Base-by-base conservation (phyloP, 2,329 filamentous ascomycete genomes). In the Penicillium sp. region DNA sequence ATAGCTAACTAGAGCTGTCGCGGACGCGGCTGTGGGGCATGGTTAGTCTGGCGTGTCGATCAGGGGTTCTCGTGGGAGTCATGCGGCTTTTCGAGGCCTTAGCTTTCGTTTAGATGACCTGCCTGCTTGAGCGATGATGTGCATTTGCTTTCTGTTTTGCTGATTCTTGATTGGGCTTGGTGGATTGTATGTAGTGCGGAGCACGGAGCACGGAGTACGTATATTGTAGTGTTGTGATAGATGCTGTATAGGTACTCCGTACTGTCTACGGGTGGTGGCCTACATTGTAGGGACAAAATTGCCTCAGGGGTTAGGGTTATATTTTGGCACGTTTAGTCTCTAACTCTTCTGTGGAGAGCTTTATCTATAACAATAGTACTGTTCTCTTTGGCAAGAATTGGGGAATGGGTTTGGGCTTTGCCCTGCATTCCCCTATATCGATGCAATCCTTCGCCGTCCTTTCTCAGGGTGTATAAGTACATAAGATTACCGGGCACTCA, bases 31-130 rank as follows among this genome's bases (percentile, higher is more conserved):
- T 16, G 49, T 57, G 49, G 49, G 36, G 45, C 45, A 34, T 3
- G 19, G 21, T 21, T 31, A 33, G 27, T 25, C 23, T 57, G 43
- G 50, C 54, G 41, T 57, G 54, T 47, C 54, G 54, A 57, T 57
- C 54, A 57, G 49, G 54, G 54, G 53, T 41, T 54, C n/a, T 31
- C 23, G 5, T 25, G 25, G 25, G 19, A 21, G 27, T 56, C 53
- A 56, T 27, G 34, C 16, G 53, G 48, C 27, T 56, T 50, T 56
- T 40, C 2, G 10, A 21, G 25, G 16, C 41, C 27, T 47, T 3
- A 16, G 33, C 33, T 34, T 16, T 45, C 10, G 21, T 31, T 55
- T 21, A 29, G 33, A 56, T 27, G 33, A 55, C 53, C 34, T 56
- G 48, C 53, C 48, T 52, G 48, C 48, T 53, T 56, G 25, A 38